These are phyloP conservation scores for Cryphonectria radicalis DNA, from an alignment of 2,329 filamentous ascomycete genomes.

Conservation along the genomic window DNA sequence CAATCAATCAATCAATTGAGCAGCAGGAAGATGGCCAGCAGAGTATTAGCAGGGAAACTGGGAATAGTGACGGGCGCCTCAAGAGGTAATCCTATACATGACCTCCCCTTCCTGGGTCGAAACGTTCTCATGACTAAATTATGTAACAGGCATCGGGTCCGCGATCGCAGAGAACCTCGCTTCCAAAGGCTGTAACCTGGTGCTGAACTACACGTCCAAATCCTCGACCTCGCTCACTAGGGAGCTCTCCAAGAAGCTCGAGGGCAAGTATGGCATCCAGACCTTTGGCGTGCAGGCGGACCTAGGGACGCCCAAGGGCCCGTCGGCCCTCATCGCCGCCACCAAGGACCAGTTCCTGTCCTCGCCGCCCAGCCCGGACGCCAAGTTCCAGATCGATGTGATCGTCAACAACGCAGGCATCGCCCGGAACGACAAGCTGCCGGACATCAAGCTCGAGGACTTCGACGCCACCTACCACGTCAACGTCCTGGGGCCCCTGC, in stretches of 20 bases:
- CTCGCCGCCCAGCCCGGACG: slow-evolving; percentile 43
- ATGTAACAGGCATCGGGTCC: slow-evolving; percentile 67
- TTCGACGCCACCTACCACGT: slow-evolving; percentile 76
- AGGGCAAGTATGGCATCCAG: slow-evolving; percentile 60
- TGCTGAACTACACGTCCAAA: slow-evolving; percentile 69
- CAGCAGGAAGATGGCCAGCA: slow-evolving; percentile 24
- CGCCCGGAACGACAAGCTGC: slow-evolving; percentile 66
- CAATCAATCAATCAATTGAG: background rate
- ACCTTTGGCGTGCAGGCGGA: slow-evolving; percentile 72
- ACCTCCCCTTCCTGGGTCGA: background rate
- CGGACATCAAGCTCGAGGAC: slow-evolving; percentile 65
- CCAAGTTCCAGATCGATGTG: slow-evolving; percentile 73
- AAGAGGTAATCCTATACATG: slow-evolving; percentile 58
- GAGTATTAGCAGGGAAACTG: slow-evolving; percentile 29
- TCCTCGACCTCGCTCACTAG: slow-evolving; percentile 49
- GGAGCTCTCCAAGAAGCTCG: slow-evolving; percentile 67
- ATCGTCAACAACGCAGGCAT: slow-evolving; percentile 86
- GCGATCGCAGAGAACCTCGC: slow-evolving; percentile 70
- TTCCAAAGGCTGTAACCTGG: slow-evolving; percentile 69
- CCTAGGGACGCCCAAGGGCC: slow-evolving; percentile 65
- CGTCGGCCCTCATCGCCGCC: slow-evolving; percentile 61
- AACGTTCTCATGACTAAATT: slow-evolving; percentile 23
- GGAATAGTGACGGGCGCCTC: slow-evolving; percentile 54
- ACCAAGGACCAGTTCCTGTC: slow-evolving; percentile 62
- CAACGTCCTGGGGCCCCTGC: slow-evolving; percentile 81